Percentiles rank a stretch among this genome's conserved stretches.
These are phyloP conservation scores for Astrocystis sublimbata DNA, from an alignment of 495 filamentous ascomycete genomes.

Conservation along the genomic window DNA sequence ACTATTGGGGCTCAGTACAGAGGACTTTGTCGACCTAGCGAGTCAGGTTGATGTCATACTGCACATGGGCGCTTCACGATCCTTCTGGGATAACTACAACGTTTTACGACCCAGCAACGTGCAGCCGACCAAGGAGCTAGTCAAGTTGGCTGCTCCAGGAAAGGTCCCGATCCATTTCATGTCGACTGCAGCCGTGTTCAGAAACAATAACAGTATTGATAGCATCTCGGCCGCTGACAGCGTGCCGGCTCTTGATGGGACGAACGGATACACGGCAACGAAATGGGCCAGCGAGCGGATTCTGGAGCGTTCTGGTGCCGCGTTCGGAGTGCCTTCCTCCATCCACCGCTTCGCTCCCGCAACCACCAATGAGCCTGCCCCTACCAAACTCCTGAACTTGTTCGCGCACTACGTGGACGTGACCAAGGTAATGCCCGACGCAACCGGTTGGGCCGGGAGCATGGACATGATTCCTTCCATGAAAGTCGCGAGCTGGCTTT, in stretches of 20 bases:
- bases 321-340: conserved; percentile 36
- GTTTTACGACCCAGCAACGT: conserved; percentile 47
- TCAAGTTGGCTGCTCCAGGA: conserved; percentile 34
- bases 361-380: not conserved
- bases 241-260: conserved; percentile 23
- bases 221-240: not conserved
- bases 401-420: conserved; percentile 21
- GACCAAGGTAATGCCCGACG: conserved; percentile 18
- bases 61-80: conserved; percentile 55
- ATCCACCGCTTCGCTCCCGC: conserved; percentile 39
- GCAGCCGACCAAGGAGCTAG: conserved; percentile 44
- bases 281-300: conserved; percentile 58
- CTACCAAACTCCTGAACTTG: conserved; percentile 20
- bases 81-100: conserved; percentile 51
- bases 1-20: conserved; percentile 40
- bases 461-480: not conserved
- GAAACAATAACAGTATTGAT: not conserved
- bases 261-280: conserved; percentile 48
- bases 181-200: conserved; percentile 43
- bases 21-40: conserved; percentile 29
- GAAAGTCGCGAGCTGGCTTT: not conserved
- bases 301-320: conserved; percentile 39
- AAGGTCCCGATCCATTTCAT: conserved; percentile 51
- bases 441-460: not conserved
- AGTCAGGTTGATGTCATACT: conserved; percentile 44